These are phyloP conservation scores for Leptographium wingfieldii DNA, from an alignment of 2,329 filamentous ascomycete genomes.

Conservation along the genomic window DNA sequence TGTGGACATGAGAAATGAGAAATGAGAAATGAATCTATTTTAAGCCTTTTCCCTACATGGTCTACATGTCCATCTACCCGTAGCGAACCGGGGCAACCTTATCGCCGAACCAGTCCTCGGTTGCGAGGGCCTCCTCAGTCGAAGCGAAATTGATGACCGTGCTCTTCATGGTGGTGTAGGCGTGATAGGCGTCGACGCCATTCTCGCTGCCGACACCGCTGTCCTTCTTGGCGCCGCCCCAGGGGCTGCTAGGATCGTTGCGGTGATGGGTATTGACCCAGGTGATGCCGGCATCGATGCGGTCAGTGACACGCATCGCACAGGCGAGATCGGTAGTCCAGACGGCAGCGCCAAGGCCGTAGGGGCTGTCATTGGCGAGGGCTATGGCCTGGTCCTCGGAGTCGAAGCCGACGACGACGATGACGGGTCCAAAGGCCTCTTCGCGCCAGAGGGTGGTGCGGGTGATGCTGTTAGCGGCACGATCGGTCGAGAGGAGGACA, in stretches of 20 bases:
- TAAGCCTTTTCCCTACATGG: background rate
- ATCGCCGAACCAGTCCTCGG: conserved; percentile 58
- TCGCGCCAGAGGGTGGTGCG: conserved; percentile 63
- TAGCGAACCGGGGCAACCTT: conserved; percentile 44
- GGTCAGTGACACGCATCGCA: conserved; percentile 59
- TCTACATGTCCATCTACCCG: conserved; percentile 25
- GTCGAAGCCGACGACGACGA: conserved; percentile 63
- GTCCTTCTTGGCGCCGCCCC: conserved; percentile 50
- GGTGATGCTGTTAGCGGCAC: conserved; percentile 31
- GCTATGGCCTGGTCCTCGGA: conserved; percentile 58
- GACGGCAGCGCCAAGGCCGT: conserved; percentile 64
- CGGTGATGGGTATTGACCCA: conserved; percentile 54
- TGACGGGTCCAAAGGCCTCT: conserved; percentile 75
- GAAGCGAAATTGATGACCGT: conserved; percentile 58
- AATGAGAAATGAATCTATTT: background rate
- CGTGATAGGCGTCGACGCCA: conserved; percentile 49
- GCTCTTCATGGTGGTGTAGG: conserved; percentile 50
- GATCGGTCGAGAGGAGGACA: conserved; percentile 43
- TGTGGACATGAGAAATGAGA: background rate
- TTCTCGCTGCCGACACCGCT: conserved; percentile 64
- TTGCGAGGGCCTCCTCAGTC: conserved; percentile 33
- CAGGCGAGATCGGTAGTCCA: conserved; percentile 66
- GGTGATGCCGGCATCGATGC: conserved; percentile 51
- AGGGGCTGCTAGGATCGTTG: conserved; percentile 59
- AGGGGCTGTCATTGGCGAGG: conserved; percentile 61